Evolutionary conservation across 371 early-diverging fungal genomes (phyloP).

Genomic region (Entomophthora muscae): DNA sequence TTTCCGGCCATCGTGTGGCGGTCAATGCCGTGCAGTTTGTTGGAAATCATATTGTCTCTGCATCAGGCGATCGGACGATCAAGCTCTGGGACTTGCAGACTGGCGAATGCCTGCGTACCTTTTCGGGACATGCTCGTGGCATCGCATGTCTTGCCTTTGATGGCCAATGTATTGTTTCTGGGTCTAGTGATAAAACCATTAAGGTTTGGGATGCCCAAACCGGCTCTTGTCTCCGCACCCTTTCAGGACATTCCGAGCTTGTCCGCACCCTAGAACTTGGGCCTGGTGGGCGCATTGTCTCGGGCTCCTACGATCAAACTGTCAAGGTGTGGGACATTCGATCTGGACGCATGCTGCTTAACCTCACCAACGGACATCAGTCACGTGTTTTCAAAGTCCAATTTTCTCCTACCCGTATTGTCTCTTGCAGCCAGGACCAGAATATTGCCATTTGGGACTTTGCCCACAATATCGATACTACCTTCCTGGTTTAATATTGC

Average conservation of each 20-base stretch:
- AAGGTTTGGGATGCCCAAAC: conserved; percentile 63
- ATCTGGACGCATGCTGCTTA: conserved; percentile 26
- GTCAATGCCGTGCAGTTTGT: conserved; percentile 58
- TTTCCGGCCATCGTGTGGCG: conserved; percentile 39
- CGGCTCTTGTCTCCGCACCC: conserved; percentile 39
- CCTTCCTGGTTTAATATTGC: conserved; percentile 23
- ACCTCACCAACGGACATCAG: conserved; percentile 35
- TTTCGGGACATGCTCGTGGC: conserved; percentile 40
- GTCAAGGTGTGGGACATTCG: conserved; percentile 65
- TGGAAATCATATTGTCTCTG: conserved; percentile 41
- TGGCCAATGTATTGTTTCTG: conserved; percentile 50
- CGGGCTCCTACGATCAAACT: conserved; percentile 70
- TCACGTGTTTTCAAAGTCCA: conserved; percentile 74
- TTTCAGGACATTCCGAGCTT: conserved; percentile 54
- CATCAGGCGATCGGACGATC: conserved; percentile 57
- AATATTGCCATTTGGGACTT: conserved; percentile 71
- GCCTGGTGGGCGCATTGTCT: conserved; percentile 39
- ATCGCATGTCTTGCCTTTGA: conserved; percentile 72
- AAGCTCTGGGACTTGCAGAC: conserved; percentile 45
- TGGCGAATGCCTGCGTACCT: conserved; percentile 28
- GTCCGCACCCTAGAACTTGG: conserved; percentile 51
- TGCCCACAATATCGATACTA: conserved; percentile 39
- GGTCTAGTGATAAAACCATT: conserved; percentile 65
- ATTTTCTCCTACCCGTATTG: conserved; percentile 59
- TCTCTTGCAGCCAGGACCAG: conserved; percentile 63